phyloP scores from a whole-genome alignment of 768 basidiomycete genomes.

The Podaxis sp. region DNA sequence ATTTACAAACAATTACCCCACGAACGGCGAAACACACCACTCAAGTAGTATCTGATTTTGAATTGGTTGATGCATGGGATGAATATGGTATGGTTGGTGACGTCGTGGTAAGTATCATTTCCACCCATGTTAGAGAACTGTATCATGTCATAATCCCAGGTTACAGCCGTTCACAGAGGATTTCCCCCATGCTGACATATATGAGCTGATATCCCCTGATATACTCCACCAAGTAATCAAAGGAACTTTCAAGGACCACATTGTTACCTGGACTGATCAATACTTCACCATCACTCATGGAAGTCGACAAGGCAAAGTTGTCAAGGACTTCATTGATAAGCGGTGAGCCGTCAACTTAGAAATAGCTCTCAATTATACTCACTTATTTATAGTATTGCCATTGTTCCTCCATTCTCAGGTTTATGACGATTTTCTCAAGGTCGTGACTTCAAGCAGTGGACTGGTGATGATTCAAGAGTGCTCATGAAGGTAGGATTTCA shows the following conservation, averaged over 20 bases:
- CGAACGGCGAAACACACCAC: not conserved
- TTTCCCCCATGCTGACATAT: slow-evolving; percentile 31
- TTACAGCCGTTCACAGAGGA: slow-evolving; percentile 29
- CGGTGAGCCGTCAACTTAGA: slow-evolving; percentile 19
- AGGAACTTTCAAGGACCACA: slow-evolving; percentile 42
- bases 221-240: slow-evolving; percentile 40
- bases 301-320: slow-evolving; percentile 19
- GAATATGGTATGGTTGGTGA: slow-evolving; percentile 6
- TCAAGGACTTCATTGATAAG: slow-evolving; percentile 35
- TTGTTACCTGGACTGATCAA: slow-evolving; percentile 34
- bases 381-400: slow-evolving; percentile 20
- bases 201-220: slow-evolving; percentile 31
- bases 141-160: not conserved
- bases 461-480: slow-evolving; percentile 36
- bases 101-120: not conserved
- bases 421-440: slow-evolving; percentile 29
- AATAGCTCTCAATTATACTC: not conserved
- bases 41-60: not conserved
- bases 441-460: slow-evolving; percentile 33
- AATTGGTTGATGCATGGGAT: slow-evolving; percentile 6
- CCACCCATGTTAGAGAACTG: not conserved
- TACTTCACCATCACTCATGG: slow-evolving; percentile 27
- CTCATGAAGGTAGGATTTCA: slow-evolving; percentile 32
- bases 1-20: not conserved
- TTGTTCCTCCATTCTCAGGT: slow-evolving; percentile 22